A percentile compares a stretch with the other conserved stretches of the same genome.
These are phyloP conservation scores for Apocynum venetum DNA, from an alignment of 257 asterid species.

Conservation along the genomic window DNA sequence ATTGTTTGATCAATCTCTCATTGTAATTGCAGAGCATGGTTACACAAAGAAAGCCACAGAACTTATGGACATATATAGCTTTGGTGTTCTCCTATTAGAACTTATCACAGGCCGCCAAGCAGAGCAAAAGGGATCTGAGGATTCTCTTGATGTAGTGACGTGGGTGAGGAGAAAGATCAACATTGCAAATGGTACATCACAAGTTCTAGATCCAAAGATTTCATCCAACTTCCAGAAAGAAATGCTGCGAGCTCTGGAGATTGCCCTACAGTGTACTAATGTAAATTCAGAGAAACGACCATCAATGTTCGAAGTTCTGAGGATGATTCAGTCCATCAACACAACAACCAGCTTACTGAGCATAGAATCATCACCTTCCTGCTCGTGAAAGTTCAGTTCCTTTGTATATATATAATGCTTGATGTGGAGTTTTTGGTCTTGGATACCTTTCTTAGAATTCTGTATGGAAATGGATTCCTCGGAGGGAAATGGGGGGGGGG, in stretches of 20 bases:
- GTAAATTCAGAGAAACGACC: slow-evolving; percentile 80
- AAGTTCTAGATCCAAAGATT: slow-evolving; percentile 62
- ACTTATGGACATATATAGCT: slow-evolving; percentile 60
- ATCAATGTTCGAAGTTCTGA: slow-evolving; percentile 55
- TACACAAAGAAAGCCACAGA: slow-evolving; percentile 66
- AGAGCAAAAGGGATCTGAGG: slow-evolving; percentile 31
- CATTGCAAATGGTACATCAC: slow-evolving; percentile 52
- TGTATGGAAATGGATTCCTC: not conserved
- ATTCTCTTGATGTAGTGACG: slow-evolving; percentile 54
- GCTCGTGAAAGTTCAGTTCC: slow-evolving; percentile 35
- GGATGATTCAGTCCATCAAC: slow-evolving; percentile 44
- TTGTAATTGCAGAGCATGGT: slow-evolving; percentile 46
- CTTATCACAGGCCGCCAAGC: slow-evolving; percentile 69
- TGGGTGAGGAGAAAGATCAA: slow-evolving; percentile 86
- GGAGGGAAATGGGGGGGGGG: not conserved
- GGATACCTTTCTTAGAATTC: not conserved
- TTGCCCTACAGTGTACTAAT: slow-evolving; percentile 55
- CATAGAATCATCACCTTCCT: slow-evolving; percentile 20
- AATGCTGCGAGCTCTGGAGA: slow-evolving; percentile 64
- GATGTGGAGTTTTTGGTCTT: not conserved
- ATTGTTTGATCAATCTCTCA: not conserved
- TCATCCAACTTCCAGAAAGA: slow-evolving; percentile 39
- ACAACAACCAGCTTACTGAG: slow-evolving; percentile 29
- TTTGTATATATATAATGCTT: slow-evolving; percentile 32
- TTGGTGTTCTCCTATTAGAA: slow-evolving; percentile 70